phyloP scores from a whole-genome alignment of 306 rosid genomes.

The Acacia crassicarpa region DNA sequence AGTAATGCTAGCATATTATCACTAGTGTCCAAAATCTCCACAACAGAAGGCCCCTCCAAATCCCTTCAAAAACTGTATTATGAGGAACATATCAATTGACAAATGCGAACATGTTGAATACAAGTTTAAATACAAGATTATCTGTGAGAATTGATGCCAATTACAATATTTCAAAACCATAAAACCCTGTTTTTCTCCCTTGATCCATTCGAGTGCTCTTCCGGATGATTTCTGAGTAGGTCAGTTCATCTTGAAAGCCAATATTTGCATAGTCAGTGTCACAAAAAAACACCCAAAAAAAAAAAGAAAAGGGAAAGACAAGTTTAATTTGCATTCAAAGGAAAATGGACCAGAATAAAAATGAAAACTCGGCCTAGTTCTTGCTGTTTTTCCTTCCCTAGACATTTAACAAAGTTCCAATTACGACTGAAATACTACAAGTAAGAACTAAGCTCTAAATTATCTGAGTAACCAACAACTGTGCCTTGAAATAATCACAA shows the following conservation, averaged over 20 bases:
- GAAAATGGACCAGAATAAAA: not conserved
- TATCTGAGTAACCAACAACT: conserved; percentile 6
- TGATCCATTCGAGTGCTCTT: not conserved
- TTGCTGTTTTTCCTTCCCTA: not conserved
- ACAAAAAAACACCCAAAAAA: not conserved
- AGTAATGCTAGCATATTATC: not conserved
- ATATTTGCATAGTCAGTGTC: not conserved
- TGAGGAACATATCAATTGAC: not conserved
- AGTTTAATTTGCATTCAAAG: not conserved
- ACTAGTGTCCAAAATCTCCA: not conserved
- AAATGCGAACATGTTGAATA: not conserved
- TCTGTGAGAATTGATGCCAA: not conserved
- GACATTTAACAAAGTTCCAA: not conserved
- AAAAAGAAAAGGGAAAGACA: not conserved
- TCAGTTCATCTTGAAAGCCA: not conserved
- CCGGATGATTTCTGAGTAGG: not conserved
- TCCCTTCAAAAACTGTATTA: not conserved
- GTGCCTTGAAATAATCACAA: conserved; percentile 13
- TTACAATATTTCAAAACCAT: not conserved
- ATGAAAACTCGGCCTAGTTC: not conserved
- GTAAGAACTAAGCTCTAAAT: not conserved
- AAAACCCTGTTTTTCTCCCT: not conserved
- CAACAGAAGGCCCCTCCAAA: not conserved
- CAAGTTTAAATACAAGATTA: not conserved
- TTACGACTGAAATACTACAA: not conserved